Evolutionary conservation across 495 filamentous ascomycete genomes (phyloP).

Genomic region (Daldinia loculata): DNA sequence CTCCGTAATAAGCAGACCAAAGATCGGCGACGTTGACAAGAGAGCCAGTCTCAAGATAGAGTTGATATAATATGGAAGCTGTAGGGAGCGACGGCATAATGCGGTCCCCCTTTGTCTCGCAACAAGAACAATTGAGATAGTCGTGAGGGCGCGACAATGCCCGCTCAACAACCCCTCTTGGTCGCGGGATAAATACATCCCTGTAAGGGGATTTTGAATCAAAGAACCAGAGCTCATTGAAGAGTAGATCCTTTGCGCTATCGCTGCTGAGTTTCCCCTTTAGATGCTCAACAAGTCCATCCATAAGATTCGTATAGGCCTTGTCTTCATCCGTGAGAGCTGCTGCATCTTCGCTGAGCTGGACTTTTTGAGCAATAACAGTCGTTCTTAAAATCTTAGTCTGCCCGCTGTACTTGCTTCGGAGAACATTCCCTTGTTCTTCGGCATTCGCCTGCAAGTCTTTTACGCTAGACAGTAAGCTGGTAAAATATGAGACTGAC

Average conservation of each 20-base stretch:
- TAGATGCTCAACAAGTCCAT: conserved; percentile 66
- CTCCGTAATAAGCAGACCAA: conserved; percentile 84
- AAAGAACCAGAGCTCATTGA: conserved; percentile 86
- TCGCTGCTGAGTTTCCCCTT: conserved; percentile 64
- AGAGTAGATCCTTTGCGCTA: conserved; percentile 68
- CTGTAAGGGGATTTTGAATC: conserved; percentile 80
- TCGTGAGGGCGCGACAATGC: conserved; percentile 83
- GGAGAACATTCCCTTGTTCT: conserved; percentile 60
- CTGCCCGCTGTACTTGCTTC: conserved; percentile 77
- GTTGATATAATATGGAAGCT: conserved; percentile 84
- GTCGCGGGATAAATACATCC: conserved; percentile 82
- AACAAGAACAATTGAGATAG: conserved; percentile 82
- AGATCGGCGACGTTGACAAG: conserved; percentile 90
- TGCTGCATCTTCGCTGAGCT: conserved; percentile 81
- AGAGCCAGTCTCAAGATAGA: conserved; percentile 88
- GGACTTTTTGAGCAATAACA: conserved; percentile 85
- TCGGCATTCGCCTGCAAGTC: conserved; percentile 52
- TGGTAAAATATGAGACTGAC: conserved; percentile 46
- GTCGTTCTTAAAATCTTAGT: conserved; percentile 80
- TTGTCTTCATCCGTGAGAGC: conserved; percentile 76
- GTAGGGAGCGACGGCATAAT: conserved; percentile 74
- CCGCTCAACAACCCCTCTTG: conserved; percentile 80
- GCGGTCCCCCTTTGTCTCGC: conserved; percentile 56
- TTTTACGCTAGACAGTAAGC: conserved; percentile 52
- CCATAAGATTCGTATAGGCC: conserved; percentile 77